phyloP scores from a whole-genome alignment of 2,329 filamentous ascomycete genomes.

The Botryosphaeria dothidea region DNA sequence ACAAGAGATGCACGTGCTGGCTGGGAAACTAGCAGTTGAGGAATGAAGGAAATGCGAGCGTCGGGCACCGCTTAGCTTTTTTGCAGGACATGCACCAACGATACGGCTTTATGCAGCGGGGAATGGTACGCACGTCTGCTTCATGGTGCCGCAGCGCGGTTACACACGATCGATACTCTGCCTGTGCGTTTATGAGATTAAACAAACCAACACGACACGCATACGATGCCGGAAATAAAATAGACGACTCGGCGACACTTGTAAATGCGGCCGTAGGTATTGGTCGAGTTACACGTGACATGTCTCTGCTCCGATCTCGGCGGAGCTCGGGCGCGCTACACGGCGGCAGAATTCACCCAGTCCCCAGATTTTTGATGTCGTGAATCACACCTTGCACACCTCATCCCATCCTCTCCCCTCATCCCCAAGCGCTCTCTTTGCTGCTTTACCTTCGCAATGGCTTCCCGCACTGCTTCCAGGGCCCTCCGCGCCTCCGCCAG shows the following conservation, averaged over 20 bases:
- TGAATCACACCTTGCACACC: conserved; percentile 10
- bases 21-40: not conserved
- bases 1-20: not conserved
- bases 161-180: not conserved
- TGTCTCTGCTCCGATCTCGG: conserved; percentile 15
- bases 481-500: conserved; percentile 60
- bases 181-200: not conserved
- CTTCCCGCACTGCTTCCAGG: conserved; percentile 70
- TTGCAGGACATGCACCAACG: not conserved
- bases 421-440: conserved; percentile 25
- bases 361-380: conserved; percentile 10
- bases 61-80: not conserved
- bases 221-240: not conserved
- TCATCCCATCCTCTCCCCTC: conserved; percentile 26
- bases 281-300: conserved; percentile 9
- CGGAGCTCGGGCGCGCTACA: conserved; percentile 15
- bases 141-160: not conserved
- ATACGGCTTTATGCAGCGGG: no score
- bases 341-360: conserved; percentile 15
- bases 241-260: not conserved
- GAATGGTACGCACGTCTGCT: no score
- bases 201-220: not conserved
- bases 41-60: not conserved
- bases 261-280: conserved; percentile 2
- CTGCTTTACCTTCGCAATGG: conserved; percentile 60